phyloP scores from a whole-genome alignment of 179 eudicot species.

The Nepenthes alata region DNA sequence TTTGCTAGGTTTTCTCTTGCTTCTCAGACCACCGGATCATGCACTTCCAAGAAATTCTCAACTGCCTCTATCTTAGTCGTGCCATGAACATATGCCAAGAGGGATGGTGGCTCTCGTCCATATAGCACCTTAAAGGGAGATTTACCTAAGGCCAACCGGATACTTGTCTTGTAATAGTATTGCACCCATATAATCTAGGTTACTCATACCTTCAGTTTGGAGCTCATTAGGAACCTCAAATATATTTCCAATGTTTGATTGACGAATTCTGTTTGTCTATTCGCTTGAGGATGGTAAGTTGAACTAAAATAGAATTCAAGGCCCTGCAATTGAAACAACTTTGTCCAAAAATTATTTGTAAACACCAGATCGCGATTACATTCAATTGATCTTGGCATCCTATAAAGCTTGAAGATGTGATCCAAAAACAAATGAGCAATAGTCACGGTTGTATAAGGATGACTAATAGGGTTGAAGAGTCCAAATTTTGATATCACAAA shows the following conservation, averaged over 20 bases:
- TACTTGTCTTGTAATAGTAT: not conserved
- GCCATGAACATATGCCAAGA: not conserved
- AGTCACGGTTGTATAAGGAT: not conserved
- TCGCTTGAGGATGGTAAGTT: not conserved
- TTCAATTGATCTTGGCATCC: not conserved
- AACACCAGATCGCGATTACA: not conserved
- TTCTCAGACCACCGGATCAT: not conserved
- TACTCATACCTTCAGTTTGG: not conserved
- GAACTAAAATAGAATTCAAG: not conserved
- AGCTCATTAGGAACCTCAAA: not conserved
- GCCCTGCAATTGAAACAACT: not conserved
- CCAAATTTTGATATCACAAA: not conserved
- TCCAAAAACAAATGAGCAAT: not conserved
- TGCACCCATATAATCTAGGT: not conserved
- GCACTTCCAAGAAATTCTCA: not conserved
- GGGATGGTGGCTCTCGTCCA: not conserved
- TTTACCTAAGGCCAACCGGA: not conserved
- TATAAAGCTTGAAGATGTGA: not conserved
- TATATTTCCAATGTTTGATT: not conserved
- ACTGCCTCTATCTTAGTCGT: not conserved
- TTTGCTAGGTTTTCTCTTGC: not conserved
- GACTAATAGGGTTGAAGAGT: not conserved
- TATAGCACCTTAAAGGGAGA: not conserved
- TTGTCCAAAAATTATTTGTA: not conserved
- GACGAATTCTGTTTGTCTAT: not conserved